Evolutionary conservation across 2,329 filamentous ascomycete genomes (phyloP).

Genomic region (Sordariomycetes sp.): DNA sequence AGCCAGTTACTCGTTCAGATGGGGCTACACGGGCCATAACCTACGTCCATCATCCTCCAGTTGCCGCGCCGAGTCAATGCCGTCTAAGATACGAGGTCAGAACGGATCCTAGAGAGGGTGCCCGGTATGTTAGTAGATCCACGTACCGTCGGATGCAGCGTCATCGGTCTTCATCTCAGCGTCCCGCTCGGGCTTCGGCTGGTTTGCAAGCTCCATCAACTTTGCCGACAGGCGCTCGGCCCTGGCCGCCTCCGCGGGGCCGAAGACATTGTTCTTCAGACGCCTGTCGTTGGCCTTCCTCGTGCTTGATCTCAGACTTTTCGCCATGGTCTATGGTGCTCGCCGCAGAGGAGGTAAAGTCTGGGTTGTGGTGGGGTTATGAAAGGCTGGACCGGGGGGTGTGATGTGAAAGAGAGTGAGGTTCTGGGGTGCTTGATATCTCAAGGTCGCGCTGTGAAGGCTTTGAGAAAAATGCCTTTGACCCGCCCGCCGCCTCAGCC

Average conservation of each 20-base stretch:
- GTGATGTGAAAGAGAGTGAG: constrained; percentile 3
- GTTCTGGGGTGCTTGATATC: neutral
- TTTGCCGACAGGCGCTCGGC: constrained; percentile 78
- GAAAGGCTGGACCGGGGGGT: neutral
- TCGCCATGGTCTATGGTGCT: constrained; percentile 57
- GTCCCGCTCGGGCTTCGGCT: constrained; percentile 55
- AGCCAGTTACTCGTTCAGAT: neutral
- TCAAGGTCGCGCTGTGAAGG: neutral
- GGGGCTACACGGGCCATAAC: neutral
- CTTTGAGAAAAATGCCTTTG: constrained; percentile 3
- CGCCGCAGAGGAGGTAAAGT: neutral
- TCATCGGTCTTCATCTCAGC: constrained; percentile 38
- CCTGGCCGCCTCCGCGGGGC: constrained; percentile 68
- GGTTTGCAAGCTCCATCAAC: constrained; percentile 66
- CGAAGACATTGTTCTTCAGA: constrained; percentile 74
- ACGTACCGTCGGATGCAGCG: constrained; percentile 14
- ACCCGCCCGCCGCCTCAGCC: neutral
- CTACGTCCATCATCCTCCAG: neutral
- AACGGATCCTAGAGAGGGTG: neutral
- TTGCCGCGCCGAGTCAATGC: neutral
- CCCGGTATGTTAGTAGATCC: neutral
- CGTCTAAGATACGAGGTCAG: neutral
- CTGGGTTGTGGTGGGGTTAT: neutral
- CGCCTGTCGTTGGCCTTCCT: constrained; percentile 75
- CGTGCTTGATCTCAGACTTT: constrained; percentile 68